Evolutionary conservation across 1,284 basidiomycete species (phyloP).

Genomic region (Mycosarcoma mackinlayi): DNA sequence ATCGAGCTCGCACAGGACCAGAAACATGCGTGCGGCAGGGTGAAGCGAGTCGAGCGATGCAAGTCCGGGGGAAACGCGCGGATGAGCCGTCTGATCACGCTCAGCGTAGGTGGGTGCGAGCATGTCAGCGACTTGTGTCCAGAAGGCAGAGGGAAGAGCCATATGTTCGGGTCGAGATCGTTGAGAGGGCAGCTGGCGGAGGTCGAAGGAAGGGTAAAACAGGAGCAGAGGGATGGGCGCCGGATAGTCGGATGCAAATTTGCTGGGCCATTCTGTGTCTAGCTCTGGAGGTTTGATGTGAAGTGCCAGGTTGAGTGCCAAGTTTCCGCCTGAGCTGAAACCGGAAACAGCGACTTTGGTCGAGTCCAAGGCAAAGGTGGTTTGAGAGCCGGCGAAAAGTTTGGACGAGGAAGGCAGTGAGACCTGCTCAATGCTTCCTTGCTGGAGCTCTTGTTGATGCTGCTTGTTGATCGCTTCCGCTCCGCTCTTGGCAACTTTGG

Average conservation of each 20-base stretch:
- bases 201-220: slow-evolving; percentile 58
- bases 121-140: slow-evolving; percentile 39
- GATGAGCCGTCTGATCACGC: slow-evolving; percentile 30
- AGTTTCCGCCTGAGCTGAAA: slow-evolving; percentile 62
- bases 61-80: slow-evolving; percentile 53
- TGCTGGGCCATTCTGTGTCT: slow-evolving; percentile 32
- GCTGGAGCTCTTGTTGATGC: slow-evolving; percentile 26
- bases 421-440: slow-evolving; percentile 36
- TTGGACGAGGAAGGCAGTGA: slow-evolving; percentile 2
- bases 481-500: slow-evolving; percentile 25
- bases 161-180: slow-evolving; percentile 45
- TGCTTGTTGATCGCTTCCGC: slow-evolving; percentile 18
- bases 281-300: slow-evolving; percentile 48
- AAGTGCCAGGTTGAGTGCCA: slow-evolving; percentile 54
- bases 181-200: slow-evolving; percentile 48
- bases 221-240: slow-evolving; percentile 50
- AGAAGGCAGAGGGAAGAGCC: slow-evolving; percentile 27
- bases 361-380: slow-evolving; percentile 36
- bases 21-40: slow-evolving; percentile 37
- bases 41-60: slow-evolving; percentile 51
- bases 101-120: slow-evolving; percentile 52
- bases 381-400: background rate
- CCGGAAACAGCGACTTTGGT: slow-evolving; percentile 51
- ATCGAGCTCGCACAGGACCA: slow-evolving; percentile 53
- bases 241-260: slow-evolving; percentile 23